These are phyloP conservation scores for Penicillium argentinense DNA, from an alignment of 495 filamentous ascomycete species.

Conservation along the genomic window DNA sequence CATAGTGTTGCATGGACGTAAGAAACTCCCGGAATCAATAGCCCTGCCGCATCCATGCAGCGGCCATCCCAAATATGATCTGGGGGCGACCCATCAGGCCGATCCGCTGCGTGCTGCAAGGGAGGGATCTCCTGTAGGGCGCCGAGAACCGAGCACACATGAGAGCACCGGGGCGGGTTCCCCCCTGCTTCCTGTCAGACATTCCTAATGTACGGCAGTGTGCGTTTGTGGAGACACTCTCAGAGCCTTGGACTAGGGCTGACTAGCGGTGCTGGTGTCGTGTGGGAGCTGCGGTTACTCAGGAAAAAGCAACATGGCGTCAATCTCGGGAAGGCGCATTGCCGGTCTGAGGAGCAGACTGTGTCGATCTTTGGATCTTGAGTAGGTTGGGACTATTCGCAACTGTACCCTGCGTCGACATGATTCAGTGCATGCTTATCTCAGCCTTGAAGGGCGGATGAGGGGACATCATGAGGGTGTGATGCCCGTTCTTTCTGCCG, in stretches of 20 bases:
- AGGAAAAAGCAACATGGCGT: conserved; percentile 2
- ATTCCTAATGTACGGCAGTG: conserved; percentile 3
- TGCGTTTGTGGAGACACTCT: background rate
- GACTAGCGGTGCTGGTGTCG: background rate
- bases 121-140: conserved; percentile 13
- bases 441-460: too few species aligned
- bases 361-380: too few species aligned
- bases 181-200: conserved; percentile 23
- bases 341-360: background rate
- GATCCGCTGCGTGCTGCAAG: conserved; percentile 20
- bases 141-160: conserved; percentile 7
- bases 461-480: too few species aligned
- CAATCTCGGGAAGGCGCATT: conserved; percentile 5
- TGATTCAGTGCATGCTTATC: too few species aligned
- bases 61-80: conserved; percentile 13
- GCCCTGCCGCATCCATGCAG: too few species aligned
- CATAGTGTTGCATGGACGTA: too few species aligned
- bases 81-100: too few species aligned
- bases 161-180: conserved; percentile 7
- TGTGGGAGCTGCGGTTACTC: background rate
- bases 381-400: too few species aligned
- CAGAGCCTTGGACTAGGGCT: background rate
- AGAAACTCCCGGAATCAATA: too few species aligned
- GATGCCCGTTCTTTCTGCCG: too few species aligned
- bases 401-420: too few species aligned